Evolutionary conservation across 257 asterid species (phyloP), one percentile per base, ranked within the genome.

Genomic region (Ballota nigra): DNA sequence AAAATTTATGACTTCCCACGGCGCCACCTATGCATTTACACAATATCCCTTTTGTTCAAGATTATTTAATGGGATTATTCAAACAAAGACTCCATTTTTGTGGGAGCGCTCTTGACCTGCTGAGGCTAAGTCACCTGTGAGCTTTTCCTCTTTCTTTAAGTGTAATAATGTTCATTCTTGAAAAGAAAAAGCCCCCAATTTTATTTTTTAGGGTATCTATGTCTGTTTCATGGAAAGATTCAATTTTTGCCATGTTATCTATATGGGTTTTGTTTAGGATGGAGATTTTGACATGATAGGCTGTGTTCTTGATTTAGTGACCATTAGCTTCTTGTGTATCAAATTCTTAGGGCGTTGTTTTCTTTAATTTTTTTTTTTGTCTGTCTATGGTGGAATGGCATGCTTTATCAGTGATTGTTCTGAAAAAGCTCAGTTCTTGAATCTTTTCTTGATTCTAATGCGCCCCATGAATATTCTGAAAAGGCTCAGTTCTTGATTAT

Each of bases 1-100:
- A 7, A 38, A 69, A 69, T 74, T 70, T 69, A 55, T 78, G 79
- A 56, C 70, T 78, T 74, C 51, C 73, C 73, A 63, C 66, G 36
- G 40, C 62, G 83, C 83, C 83, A 74, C 83, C 71, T 74, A 56
- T 15, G 66, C 60, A 53, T 24, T 8, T 20, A 22, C 65, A 31
- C 22, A 45, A 78, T 73, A 78, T 73, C 82, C 68, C 20, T 66
- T 78, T 72, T 45, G 53, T 28, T 63, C 61, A 51, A 22, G 9
- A 38, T 19, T 33, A 58, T 68, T 68, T 55, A 38, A 53, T 18
- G 40, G 49, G 41, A 63, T 43, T 51, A 47, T 64, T 43, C 66
- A 28, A 13, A 41, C 28, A 52, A 7, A 24, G 12, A 19, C 36
- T 20, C 5, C 55, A 18, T 66, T 59, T 65, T 40, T 3, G 63